Evolutionary conservation across 2,329 filamentous ascomycete genomes (phyloP), one percentile per base, ranked within the genome.

Genomic region (Akanthomyces dipterigenus): DNA sequence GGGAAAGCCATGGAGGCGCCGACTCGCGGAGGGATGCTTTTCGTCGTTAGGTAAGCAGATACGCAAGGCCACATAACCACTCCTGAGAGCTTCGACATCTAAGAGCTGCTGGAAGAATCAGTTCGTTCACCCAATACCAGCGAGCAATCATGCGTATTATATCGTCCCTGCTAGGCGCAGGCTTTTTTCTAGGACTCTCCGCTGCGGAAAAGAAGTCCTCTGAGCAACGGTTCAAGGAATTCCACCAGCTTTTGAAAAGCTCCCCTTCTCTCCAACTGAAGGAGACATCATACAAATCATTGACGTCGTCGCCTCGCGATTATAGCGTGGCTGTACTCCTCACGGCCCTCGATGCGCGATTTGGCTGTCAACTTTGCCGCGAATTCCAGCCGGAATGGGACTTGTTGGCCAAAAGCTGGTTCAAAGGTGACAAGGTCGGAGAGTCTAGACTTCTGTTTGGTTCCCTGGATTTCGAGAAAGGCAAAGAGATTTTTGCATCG

Each of bases 331-430:
- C 87, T 2, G 83, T 99, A 3, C 83, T 99, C 16, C 79, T 99
- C 66, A 99, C 95, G 1, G 95, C 95, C 42, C 77, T 93, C 69
- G 93, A 96, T 66, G 71, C 86, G 36, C 85, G 91, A 62, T 97
- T 90, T 72, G 90, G 89, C 63, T 99, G 95, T 73, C 80, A 87
- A 66, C 80, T 98, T 54, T 99, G 95, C 75, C 84, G 86, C 57
- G 91, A 96, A 58, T 96, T 99, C 74, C 90, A 96, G 73, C 89
- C 93, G 1, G 95, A 99, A 76, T 99, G 92, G 89, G 90, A 96
- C 60, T 75, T 98, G 59, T 77, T 99, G 60, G 85, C 85, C 59
- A 90, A 86, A 75, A 95, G 90, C 76, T 99, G 95, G 95, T 81
- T 82, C 64, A 91, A 89, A 73, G 92, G 90, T 8, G 90, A 96